Conservation (phyloP, 2,329 filamentous ascomycete genomes). For the Xylariales sp. region DNA sequence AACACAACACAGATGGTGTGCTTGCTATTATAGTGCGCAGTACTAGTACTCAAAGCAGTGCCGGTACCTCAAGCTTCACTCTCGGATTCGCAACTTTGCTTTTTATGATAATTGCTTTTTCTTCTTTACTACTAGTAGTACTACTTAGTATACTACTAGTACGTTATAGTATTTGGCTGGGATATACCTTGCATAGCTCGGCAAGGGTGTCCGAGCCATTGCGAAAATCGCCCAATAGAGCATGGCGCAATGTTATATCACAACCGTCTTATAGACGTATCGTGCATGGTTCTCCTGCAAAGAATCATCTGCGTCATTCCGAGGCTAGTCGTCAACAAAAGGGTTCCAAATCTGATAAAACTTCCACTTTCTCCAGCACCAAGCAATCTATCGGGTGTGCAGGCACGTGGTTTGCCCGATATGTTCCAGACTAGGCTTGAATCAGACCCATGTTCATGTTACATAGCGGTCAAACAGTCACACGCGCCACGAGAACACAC, state of each 20-base stretch:
- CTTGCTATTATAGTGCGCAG: no score
- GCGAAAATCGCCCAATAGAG: conserved; percentile 33
- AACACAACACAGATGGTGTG: background rate
- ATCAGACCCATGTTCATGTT: conserved; percentile 45
- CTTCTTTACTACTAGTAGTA: conserved; percentile 6
- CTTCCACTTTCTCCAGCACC: conserved; percentile 21
- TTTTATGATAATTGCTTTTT: conserved; percentile 42
- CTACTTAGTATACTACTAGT: no score
- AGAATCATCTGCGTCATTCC: conserved; percentile 39
- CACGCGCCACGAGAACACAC: conserved; percentile 41
- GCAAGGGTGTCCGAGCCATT: conserved; percentile 45
- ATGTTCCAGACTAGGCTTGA: conserved; percentile 22
- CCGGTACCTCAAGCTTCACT: conserved; percentile 4
- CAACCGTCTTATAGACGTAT: conserved; percentile 29
- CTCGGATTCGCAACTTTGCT: conserved; percentile 43
- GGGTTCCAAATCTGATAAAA: conserved; percentile 31
- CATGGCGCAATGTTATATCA: conserved; percentile 22
- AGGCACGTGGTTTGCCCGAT: conserved; percentile 37
- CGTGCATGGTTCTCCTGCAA: conserved; percentile 39
- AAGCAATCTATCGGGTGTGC: conserved; percentile 21
- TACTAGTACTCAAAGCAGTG: conserved; percentile 1
- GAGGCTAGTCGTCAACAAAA: conserved; percentile 29
- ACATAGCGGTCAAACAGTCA: conserved; percentile 40
- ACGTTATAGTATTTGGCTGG: conserved; percentile 5
- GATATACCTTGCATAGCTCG: conserved; percentile 36